Conservation (phyloP, 1,284 basidiomycete genomes). For the Austropuccinia psidii region DNA sequence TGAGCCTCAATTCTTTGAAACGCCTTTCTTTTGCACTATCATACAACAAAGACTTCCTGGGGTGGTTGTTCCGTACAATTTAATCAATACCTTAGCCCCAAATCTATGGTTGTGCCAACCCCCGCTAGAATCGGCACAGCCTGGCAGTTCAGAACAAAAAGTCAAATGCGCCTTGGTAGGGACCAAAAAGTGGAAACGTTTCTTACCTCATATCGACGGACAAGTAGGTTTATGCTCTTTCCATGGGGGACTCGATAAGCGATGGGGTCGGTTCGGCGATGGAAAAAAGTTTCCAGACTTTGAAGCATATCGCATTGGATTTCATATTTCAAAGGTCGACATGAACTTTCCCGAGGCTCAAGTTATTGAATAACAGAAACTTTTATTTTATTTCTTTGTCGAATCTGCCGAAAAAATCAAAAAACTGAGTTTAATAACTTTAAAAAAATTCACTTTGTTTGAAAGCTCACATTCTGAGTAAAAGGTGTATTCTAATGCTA, state of each 20-base stretch:
- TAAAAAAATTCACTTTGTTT: too few relatives aligned
- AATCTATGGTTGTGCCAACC: background rate
- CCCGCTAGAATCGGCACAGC: background rate
- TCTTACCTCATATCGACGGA: background rate
- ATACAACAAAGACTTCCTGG: background rate
- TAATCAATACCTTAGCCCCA: background rate
- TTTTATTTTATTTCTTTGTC: too few relatives aligned
- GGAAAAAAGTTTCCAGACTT: background rate
- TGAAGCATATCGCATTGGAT: background rate
- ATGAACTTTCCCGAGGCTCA: background rate
- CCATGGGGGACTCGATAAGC: background rate
- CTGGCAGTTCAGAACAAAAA: background rate
- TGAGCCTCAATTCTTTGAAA: background rate
- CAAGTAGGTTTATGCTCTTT: constrained; percentile 4
- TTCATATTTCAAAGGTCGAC: background rate
- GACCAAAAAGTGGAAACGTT: background rate
- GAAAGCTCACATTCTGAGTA: too few relatives aligned
- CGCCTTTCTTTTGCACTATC: constrained; percentile 1
- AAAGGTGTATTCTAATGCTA: too few relatives aligned
- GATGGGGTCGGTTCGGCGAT: background rate
- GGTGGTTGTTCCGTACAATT: background rate
- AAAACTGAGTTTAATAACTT: too few relatives aligned
- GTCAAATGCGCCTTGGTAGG: background rate
- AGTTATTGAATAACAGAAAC: too few relatives aligned
- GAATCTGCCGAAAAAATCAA: too few relatives aligned